Evolutionary conservation across 768 basidiomycete genomes (phyloP), one percentile per base, ranked within the genome.

Genomic region (Termitomyces titanicus): DNA sequence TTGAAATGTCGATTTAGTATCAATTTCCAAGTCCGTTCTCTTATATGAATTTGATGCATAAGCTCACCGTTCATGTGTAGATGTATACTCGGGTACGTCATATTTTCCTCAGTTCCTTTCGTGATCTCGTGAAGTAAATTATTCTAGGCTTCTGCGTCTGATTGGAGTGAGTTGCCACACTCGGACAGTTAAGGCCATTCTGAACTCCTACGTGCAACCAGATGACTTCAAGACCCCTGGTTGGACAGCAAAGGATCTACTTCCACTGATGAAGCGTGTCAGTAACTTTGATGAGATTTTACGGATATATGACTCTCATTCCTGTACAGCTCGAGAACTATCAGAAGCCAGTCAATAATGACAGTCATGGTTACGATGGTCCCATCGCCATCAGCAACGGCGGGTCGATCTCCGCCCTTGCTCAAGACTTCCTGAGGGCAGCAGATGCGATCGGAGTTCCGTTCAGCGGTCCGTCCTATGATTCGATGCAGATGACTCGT

Each of bases 361-460:
- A 83, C 55, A 82, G 79, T 2, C 85, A 88, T 66, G 86, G 86
- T 39, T 86, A 86, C 59, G 79, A 84, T 54, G 86, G 86, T 4
- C 86, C 86, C n/a, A 85, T 89, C 53, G 84, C 84, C 13, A 86
- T 88, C 66, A 82, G 80, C 60, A 86, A 87, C 57, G 86, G 86
- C 60, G 85, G 86, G 51, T 77, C 81, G 20, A 77, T 86, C 58
- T 83, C 77, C 8, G 74, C 78, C 5, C 75, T 87, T 43, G 86
- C 84, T 17, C 84, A 88, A 44, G 86, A 88, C 67, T 88, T 86
- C 77, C 64, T 88, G 53, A 74, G 85, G 43, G 85, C 84, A 7
- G 69, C 80, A 20, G 82, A 86, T 61, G 72, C 81, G 12, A 63
- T 85, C 46, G 85, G 82, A 15, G 68, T 88, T 54, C 85, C 84